These are phyloP conservation scores for Trichoderma reesei DNA, from an alignment of 495 filamentous ascomycete species.

Conservation along the genomic window DNA sequence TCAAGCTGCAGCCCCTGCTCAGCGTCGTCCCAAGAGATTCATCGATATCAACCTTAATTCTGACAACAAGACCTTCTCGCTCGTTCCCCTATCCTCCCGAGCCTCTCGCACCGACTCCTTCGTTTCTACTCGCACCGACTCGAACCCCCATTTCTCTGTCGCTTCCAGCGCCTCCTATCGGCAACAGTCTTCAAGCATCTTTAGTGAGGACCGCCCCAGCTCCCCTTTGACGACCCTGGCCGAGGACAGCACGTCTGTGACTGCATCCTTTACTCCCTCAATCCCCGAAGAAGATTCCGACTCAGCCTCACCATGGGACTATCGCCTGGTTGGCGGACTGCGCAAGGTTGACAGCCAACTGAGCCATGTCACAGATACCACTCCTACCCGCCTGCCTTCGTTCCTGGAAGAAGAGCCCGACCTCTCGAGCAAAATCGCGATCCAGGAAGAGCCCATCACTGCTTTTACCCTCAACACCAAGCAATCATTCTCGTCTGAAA, in stretches of 20 bases:
- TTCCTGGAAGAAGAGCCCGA: background rate
- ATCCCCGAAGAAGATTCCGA: conserved; percentile 32
- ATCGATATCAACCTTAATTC: conserved; percentile 28
- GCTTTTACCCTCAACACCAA: conserved; percentile 28
- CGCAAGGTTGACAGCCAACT: conserved; percentile 34
- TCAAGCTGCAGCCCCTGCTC: background rate
- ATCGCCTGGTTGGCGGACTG: conserved; percentile 44
- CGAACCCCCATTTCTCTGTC: conserved; percentile 23
- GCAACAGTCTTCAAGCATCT: conserved; percentile 35
- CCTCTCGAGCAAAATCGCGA: background rate
- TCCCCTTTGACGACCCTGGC: conserved; percentile 35
- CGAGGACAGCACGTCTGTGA: conserved; percentile 30
- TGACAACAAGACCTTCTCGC: conserved; percentile 38
- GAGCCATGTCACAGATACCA: conserved; percentile 5
- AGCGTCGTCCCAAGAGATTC: conserved; percentile 12
- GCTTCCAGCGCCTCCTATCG: conserved; percentile 32
- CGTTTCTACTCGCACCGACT: conserved; percentile 21
- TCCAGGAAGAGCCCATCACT: conserved; percentile 11
- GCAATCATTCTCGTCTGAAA: conserved; percentile 35
- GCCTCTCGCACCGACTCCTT: conserved; percentile 15
- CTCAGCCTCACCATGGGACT: conserved; percentile 40
- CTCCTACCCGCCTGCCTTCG: background rate
- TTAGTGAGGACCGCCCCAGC: conserved; percentile 35
- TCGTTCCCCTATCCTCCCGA: conserved; percentile 24
- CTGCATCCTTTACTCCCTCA: conserved; percentile 23